Evolutionary conservation across 768 basidiomycete species (phyloP), one percentile per base, ranked within the genome.

Genomic region (Crepidotus variabilis): DNA sequence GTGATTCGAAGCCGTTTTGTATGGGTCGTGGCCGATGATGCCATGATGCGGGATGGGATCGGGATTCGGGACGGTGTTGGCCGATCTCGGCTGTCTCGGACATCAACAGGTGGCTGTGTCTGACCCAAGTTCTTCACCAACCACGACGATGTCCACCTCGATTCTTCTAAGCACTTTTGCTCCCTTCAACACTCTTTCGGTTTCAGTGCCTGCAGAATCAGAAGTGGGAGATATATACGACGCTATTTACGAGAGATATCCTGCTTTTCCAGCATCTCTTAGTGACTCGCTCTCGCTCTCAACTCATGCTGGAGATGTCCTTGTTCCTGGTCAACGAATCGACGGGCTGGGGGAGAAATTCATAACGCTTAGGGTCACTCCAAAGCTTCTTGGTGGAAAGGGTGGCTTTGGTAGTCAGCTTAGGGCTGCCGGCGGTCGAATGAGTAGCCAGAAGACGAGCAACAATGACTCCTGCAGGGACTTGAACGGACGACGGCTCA

Each of bases 321-420:
- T 72, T 5, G 55, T 63, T 36, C 57, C 65, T 1, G 56, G 65
- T 9, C 59, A 64, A 10, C 60, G 64, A 18, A 18, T 77, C 54
- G 64, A 67, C 48, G 65, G 66, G 23, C 63, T 72, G 1, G 34
- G 55, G 2, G 54, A 59, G 14, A 65, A 61, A 11, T 70, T 90
- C 23, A 74, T 93, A n/a, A 77, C 80, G 1, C 75, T 98, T 1
- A 81, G 92, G 0, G 77, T 96, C n/a, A 74, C 81, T 1, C 88
- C 92, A 0, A 77, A 87, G 22, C 67, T 98, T 6, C 77, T 79
- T 2, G 96, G 96, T 50, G 97, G 97, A 18, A 99, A 98, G 73
- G 96, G 97, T 69, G 97, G 96, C 33, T 98, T 99, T 66, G 97
- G 97, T 2, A 92, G 90, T 16, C 94, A 98, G 75, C 78, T 99